A percentile compares a stretch with the other conserved stretches of the same genome.
Conservation (phyloP, 1,284 basidiomycete species). For the Austroboletus novae-zelandiae region DNA sequence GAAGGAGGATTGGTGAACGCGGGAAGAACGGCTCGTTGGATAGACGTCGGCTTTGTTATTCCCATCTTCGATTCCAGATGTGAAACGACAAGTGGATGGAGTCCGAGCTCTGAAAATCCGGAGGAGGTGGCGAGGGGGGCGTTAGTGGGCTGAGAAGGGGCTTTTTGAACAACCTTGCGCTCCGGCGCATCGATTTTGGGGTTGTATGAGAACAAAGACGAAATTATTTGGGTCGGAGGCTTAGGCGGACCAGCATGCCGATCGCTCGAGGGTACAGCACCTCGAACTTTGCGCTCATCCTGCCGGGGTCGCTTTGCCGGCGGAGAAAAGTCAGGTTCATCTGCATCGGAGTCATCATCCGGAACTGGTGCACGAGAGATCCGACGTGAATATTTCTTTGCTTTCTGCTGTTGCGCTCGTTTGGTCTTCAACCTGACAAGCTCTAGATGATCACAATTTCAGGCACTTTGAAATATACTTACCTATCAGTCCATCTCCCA, state of each 20-base stretch:
- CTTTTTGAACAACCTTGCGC: slow-evolving; percentile 27
- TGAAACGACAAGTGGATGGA: slow-evolving; percentile 78
- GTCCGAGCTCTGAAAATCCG: slow-evolving; percentile 71
- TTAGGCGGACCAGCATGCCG: slow-evolving; percentile 30
- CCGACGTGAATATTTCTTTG: slow-evolving; percentile 33
- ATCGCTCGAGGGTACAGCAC: slow-evolving; percentile 12
- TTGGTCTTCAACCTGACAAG: slow-evolving; percentile 63
- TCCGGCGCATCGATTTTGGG: slow-evolving; percentile 56
- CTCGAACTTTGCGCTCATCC: slow-evolving; percentile 26
- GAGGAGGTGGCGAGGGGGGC: slow-evolving; percentile 76
- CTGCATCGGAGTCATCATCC: slow-evolving; percentile 15
- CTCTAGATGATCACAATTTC: slow-evolving; percentile 3
- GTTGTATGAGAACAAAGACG: slow-evolving; percentile 87
- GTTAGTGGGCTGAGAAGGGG: slow-evolving; percentile 67
- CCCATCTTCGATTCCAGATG: slow-evolving; percentile 83
- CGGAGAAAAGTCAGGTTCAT: slow-evolving; percentile 28
- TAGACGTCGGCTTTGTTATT: slow-evolving; percentile 86
- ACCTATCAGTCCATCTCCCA: slow-evolving; percentile 87
- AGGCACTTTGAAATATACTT: slow-evolving; percentile 20
- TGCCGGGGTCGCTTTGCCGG: slow-evolving; percentile 53
- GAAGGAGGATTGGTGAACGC: slow-evolving; percentile 56
- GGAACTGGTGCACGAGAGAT: slow-evolving; percentile 9
- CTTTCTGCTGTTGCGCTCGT: slow-evolving; percentile 63
- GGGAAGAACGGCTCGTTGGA: slow-evolving; percentile 83
- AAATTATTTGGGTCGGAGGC: slow-evolving; percentile 73